A percentile compares a stretch with the other conserved stretches of the same genome.
These are phyloP conservation scores for Cystoisospora suis DNA, from an alignment of 169 alveolate genomes.

Conservation along the genomic window DNA sequence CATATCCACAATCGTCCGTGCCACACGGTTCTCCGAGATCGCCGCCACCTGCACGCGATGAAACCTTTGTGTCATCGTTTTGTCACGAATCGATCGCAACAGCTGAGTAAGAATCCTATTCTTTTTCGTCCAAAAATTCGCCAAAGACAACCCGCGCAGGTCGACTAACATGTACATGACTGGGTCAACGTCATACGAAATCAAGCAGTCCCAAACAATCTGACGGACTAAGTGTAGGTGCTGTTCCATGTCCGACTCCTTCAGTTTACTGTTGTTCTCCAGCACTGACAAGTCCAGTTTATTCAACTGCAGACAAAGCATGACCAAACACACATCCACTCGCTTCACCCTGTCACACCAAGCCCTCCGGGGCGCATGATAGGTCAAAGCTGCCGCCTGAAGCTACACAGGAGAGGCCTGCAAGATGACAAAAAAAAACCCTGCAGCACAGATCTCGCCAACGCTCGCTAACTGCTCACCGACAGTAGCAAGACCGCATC, in stretches of 20 bases:
- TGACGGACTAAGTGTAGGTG: constrained; percentile 28
- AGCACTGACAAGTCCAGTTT: not conserved
- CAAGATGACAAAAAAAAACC: too few relatives aligned
- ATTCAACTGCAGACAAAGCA: constrained; percentile 7
- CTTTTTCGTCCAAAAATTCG: constrained; percentile 1
- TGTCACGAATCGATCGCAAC: constrained; percentile 22
- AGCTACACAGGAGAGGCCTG: too few relatives aligned
- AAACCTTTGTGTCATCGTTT: not conserved
- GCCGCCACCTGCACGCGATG: constrained; percentile 17
- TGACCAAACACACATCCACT: not conserved
- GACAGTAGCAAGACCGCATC: too few relatives aligned
- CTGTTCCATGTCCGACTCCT: constrained; percentile 3
- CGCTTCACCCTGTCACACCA: too few relatives aligned
- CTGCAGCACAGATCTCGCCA: too few relatives aligned
- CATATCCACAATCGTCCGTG: constrained; percentile 16
- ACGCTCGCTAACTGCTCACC: too few relatives aligned
- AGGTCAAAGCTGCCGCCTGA: too few relatives aligned
- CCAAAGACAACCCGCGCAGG: constrained; percentile 2
- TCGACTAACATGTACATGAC: constrained; percentile 17
- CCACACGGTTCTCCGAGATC: not conserved
- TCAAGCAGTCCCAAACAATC: constrained; percentile 24
- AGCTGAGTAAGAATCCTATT: not conserved
- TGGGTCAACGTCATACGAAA: not conserved
- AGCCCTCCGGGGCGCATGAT: too few relatives aligned
- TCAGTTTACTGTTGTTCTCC: not conserved